phyloP scores from a whole-genome alignment of 2,329 filamentous ascomycete genomes.

The Penicillium italicum region DNA sequence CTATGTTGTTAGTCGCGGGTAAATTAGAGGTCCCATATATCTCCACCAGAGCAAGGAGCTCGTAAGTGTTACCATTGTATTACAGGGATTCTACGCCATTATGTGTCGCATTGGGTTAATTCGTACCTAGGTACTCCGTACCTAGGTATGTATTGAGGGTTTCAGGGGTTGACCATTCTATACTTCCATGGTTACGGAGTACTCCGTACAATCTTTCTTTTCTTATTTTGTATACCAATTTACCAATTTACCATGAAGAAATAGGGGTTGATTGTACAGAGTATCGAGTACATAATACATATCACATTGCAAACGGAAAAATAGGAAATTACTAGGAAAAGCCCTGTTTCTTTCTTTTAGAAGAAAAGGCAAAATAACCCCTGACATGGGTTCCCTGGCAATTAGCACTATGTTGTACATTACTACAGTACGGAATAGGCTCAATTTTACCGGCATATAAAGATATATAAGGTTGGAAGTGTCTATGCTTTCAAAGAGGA shows the following conservation, averaged over 20 bases:
- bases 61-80: conserved; percentile 8
- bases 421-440: background rate
- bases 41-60: conserved; percentile 8
- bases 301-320: background rate
- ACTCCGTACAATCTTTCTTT: background rate
- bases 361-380: background rate
- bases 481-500: background rate
- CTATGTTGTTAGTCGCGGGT: conserved; percentile 9
- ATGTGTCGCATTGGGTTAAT: background rate
- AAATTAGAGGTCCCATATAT: conserved; percentile 3
- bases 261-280: background rate
- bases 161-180: background rate
- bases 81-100: conserved; percentile 5
- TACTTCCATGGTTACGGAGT: background rate
- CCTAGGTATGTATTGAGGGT: too few relatives aligned
- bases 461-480: background rate
- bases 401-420: background rate
- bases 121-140: background rate
- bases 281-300: too few relatives aligned
- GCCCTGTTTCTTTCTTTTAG: background rate
- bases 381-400: background rate
- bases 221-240: background rate
- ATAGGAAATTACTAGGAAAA: background rate
- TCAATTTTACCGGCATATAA: background rate
- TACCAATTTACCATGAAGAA: too few relatives aligned